phyloP scores from a whole-genome alignment of 106 monocot genomes.

The Allium fistulosum region DNA sequence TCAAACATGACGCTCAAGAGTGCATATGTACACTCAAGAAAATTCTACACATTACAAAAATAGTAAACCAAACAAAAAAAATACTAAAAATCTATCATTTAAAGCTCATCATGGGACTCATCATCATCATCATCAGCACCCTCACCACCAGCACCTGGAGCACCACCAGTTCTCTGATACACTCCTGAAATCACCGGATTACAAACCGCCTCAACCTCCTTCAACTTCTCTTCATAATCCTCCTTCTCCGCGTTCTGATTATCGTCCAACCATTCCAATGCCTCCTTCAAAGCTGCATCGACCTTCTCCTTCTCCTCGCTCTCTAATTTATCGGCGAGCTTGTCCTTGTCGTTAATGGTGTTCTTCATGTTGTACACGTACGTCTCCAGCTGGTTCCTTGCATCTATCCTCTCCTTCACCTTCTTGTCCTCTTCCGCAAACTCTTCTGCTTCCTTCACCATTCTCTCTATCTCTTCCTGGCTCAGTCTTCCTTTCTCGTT shows the following conservation, averaged over 20 bases:
- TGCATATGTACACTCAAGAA: too few relatives aligned
- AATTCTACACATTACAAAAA: not conserved
- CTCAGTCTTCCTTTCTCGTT: constrained; percentile 39
- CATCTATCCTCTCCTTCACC: constrained; percentile 25
- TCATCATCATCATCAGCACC: constrained; percentile 8
- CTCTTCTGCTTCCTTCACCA: constrained; percentile 18
- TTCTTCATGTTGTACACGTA: constrained; percentile 31
- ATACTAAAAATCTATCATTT: not conserved
- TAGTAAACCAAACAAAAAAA: not conserved
- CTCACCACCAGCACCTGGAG: not conserved
- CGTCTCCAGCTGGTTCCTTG: constrained; percentile 27
- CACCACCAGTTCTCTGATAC: constrained; percentile 20
- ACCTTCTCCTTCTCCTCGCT: constrained; percentile 25
- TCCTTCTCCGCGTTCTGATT: constrained; percentile 19
- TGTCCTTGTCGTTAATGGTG: constrained; percentile 26
- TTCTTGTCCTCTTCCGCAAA: constrained; percentile 28
- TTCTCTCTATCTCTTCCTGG: constrained; percentile 16
- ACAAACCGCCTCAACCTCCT: constrained; percentile 23
- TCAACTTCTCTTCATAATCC: constrained; percentile 21
- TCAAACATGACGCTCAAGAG: too few relatives aligned
- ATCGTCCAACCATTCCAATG: constrained; percentile 23
- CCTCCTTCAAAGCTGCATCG: constrained; percentile 19
- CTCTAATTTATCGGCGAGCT: constrained; percentile 25
- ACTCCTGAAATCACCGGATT: constrained; percentile 20
- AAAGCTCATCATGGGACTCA: constrained; percentile 20